Evolutionary conservation across 2,329 filamentous ascomycete species (phyloP).

Genomic region (Apiospora phragmitis): DNA sequence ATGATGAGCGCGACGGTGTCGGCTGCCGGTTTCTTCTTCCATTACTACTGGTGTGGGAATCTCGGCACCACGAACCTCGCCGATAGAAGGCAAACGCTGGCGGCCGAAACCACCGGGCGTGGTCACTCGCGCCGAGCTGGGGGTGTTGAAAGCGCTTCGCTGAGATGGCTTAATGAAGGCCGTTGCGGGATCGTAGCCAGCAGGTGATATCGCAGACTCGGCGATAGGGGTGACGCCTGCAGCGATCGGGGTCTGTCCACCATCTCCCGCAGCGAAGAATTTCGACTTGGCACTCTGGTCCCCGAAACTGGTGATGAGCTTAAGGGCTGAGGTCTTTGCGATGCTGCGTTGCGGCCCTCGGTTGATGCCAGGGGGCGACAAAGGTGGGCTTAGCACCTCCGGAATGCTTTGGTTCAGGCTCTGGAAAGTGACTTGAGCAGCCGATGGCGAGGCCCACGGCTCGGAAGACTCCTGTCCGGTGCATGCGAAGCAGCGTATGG

Average conservation of each 20-base stretch:
- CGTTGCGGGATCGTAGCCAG: constrained; percentile 64
- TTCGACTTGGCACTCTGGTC: constrained; percentile 62
- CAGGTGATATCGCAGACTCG: constrained; percentile 73
- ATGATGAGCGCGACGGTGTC: constrained; percentile 28
- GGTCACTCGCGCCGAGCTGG: constrained; percentile 64
- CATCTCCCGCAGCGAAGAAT: constrained; percentile 59
- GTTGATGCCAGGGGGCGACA: constrained; percentile 70
- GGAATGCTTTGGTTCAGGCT: constrained; percentile 56
- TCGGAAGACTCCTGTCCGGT: constrained; percentile 82
- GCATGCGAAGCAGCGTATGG: constrained; percentile 91
- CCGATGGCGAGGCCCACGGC: constrained; percentile 84
- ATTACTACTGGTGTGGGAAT: constrained; percentile 21
- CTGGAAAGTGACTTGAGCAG: constrained; percentile 60
- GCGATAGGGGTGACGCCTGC: constrained; percentile 87
- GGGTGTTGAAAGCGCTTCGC: constrained; percentile 69
- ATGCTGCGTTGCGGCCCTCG: constrained; percentile 62
- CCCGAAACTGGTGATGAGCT: constrained; percentile 88
- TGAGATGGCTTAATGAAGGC: constrained; percentile 68
- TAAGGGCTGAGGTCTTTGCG: constrained; percentile 80
- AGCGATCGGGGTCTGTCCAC: constrained; percentile 72
- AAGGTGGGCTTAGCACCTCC: constrained; percentile 65
- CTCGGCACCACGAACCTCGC: constrained; percentile 54
- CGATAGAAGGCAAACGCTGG: constrained; percentile 74
- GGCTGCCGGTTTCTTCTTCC: constrained; percentile 25
- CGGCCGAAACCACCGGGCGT: constrained; percentile 62